These are phyloP conservation scores for Eimeria necatrix DNA, from an alignment of 169 alveolate species.

Conservation along the genomic window DNA sequence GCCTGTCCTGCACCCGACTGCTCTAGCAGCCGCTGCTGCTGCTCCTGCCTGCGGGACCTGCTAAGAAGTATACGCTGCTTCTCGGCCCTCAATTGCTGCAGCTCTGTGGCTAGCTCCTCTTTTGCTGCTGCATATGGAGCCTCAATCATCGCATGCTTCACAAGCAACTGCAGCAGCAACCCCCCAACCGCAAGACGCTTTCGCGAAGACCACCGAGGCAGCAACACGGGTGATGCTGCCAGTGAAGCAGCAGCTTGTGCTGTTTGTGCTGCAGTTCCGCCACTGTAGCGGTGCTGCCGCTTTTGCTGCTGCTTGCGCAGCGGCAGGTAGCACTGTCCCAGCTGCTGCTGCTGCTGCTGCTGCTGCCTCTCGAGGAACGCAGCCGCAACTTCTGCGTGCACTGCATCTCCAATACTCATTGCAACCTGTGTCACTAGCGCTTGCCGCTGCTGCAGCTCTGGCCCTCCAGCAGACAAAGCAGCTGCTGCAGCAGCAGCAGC, in stretches of 20 bases:
- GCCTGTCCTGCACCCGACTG: conserved; percentile 7
- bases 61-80: conserved; percentile 51
- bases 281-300: conserved; percentile 31
- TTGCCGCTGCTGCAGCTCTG: conserved; percentile 74
- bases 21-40: conserved; percentile 12
- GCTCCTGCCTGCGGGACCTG: conserved; percentile 45
- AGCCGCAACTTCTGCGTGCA: conserved; percentile 57
- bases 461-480: conserved; percentile 31
- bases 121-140: conserved; percentile 78
- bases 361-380: conserved; percentile 47
- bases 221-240: conserved; percentile 32
- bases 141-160: conserved; percentile 76
- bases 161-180: conserved; percentile 70
- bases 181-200: conserved; percentile 76
- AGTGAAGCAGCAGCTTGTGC: not conserved
- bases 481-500: conserved; percentile 49
- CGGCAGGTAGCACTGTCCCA: conserved; percentile 69
- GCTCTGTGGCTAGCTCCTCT: conserved; percentile 75
- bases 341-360: conserved; percentile 68
- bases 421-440: conserved; percentile 79
- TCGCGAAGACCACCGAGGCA: conserved; percentile 63
- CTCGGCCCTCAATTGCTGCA: conserved; percentile 67
- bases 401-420: conserved; percentile 75
- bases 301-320: conserved; percentile 52
- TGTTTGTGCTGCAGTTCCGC: conserved; percentile 15